Conservation (phyloP, 2,329 filamentous ascomycete species). For the Apiospora kogelbergensis region DNA sequence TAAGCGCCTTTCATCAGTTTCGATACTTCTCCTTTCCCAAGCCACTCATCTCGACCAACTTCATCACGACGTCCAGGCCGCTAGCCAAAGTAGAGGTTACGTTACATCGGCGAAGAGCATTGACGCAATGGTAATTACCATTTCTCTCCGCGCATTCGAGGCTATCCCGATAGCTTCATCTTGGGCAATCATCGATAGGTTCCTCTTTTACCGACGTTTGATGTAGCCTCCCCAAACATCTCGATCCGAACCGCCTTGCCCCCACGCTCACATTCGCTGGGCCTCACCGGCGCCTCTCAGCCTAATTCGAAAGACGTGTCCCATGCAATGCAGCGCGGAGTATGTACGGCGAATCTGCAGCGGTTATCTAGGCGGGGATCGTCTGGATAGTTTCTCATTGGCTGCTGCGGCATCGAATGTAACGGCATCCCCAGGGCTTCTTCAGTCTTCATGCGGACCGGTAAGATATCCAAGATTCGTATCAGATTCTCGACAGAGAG, state of each 20-base stretch:
- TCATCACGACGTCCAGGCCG: background rate
- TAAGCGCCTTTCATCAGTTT: background rate
- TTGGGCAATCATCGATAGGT: background rate
- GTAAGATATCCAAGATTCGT: background rate
- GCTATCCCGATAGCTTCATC: background rate
- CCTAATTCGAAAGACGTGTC: background rate
- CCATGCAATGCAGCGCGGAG: background rate
- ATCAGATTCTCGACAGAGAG: background rate
- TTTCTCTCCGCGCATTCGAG: background rate
- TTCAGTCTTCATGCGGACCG: background rate
- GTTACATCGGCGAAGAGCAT: background rate
- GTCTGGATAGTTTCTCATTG: background rate
- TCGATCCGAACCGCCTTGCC: background rate
- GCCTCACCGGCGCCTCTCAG: background rate
- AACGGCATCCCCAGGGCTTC: background rate
- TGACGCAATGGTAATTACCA: background rate
- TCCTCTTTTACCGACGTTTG: background rate
- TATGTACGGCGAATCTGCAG: background rate
- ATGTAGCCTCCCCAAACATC: background rate
- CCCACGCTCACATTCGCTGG: background rate
- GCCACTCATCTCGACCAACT: background rate
- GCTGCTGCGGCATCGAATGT: background rate
- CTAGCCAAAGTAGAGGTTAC: background rate
- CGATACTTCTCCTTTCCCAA: background rate
- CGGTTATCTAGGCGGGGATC: background rate